Evolutionary conservation across 331 rosid species (phyloP).

Genomic region (Spiraea crenata): DNA sequence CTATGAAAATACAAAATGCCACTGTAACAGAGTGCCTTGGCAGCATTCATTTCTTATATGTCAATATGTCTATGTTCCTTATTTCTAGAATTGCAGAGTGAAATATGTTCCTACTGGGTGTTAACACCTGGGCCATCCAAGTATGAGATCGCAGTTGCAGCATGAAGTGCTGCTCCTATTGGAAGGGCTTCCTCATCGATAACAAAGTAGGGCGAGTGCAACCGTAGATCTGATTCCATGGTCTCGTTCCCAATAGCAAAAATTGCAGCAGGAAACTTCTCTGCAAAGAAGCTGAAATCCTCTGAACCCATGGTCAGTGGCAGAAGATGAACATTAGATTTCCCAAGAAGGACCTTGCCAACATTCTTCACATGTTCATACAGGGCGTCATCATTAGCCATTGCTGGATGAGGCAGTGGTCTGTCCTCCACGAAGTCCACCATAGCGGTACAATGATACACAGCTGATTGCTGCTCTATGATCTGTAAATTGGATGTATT

Average conservation of each 20-base stretch:
- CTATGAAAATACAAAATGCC: too few species aligned
- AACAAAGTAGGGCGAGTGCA: constrained; percentile 42
- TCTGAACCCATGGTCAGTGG: constrained; percentile 40
- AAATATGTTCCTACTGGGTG: constrained; percentile 1
- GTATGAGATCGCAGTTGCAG: constrained; percentile 36
- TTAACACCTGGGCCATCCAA: constrained; percentile 20
- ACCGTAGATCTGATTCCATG: constrained; percentile 22
- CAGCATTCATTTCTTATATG: background rate
- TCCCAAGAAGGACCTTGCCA: constrained; percentile 32
- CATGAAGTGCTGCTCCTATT: constrained; percentile 39
- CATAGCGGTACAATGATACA: constrained; percentile 29
- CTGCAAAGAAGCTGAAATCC: constrained; percentile 42
- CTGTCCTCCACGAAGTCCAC: constrained; percentile 40
- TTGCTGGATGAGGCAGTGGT: constrained; percentile 29
- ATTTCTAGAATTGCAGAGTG: constrained; percentile 7
- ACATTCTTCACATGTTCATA: constrained; percentile 35
- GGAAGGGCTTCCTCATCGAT: constrained; percentile 40
- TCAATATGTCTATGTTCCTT: background rate
- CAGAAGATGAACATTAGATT: constrained; percentile 35
- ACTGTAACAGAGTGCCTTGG: background rate
- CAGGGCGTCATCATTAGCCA: constrained; percentile 31
- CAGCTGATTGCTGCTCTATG: constrained; percentile 34
- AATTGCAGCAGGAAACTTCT: constrained; percentile 33
- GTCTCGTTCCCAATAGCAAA: constrained; percentile 36
- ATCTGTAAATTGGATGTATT: constrained; percentile 19